phyloP scores from a whole-genome alignment of 2,329 filamentous ascomycete species.

The Canariomyces notabilis region DNA sequence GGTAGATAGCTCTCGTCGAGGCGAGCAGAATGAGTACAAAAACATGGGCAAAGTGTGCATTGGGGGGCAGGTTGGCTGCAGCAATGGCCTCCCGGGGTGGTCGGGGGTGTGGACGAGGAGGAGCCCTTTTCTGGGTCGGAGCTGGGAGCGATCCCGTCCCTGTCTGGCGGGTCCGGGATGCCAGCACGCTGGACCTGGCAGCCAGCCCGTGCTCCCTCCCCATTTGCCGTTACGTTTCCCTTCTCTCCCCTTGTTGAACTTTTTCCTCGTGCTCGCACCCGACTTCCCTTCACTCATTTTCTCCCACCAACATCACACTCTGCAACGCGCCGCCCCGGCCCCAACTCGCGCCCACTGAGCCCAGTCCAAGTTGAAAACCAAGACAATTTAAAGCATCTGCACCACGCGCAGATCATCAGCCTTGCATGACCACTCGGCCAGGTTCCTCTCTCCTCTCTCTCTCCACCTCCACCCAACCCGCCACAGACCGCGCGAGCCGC shows the following conservation, averaged over 20 bases:
- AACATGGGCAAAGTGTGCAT: conserved; percentile 44
- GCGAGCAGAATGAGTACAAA: conserved; percentile 63
- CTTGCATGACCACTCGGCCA: conserved; percentile 16
- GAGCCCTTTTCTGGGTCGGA: conserved; percentile 25
- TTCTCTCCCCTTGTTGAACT: conserved; percentile 28
- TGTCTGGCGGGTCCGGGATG: conserved; percentile 24
- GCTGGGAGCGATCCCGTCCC: conserved; percentile 23
- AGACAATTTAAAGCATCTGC: too few relatives aligned
- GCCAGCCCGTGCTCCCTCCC: conserved; percentile 20
- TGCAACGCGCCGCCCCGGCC: conserved; percentile 5
- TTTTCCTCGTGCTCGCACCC: conserved; percentile 28
- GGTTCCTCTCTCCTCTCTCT: conserved; percentile 6
- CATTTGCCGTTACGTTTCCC: conserved; percentile 30
- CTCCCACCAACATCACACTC: conserved; percentile 10
- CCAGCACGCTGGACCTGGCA: conserved; percentile 18
- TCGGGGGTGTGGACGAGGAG: conserved; percentile 28
- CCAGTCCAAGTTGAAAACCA: background rate
- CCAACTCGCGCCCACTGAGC: background rate
- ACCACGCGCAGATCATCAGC: too few relatives aligned
- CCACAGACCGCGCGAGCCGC: conserved; percentile 20
- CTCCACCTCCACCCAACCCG: conserved; percentile 20
- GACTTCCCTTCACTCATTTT: conserved; percentile 8
- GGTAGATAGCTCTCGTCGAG: conserved; percentile 34
- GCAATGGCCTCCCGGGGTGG: conserved; percentile 33
- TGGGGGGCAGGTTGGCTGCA: conserved; percentile 29